phyloP scores from a whole-genome alignment of 306 rosid species.

The Glycyrrhiza uralensis region DNA sequence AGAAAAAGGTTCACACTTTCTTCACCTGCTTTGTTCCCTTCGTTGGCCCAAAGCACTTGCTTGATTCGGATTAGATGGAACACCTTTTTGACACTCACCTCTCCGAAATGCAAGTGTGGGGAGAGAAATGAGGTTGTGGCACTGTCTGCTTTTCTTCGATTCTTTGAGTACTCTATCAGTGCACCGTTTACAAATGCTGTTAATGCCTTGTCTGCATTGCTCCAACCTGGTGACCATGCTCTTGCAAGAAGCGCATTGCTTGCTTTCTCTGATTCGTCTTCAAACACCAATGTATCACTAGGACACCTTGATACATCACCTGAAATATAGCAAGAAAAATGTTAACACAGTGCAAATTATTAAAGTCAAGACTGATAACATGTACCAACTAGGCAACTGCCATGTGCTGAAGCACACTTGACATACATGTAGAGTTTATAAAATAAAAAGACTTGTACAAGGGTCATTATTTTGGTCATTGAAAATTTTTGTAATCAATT shows the following conservation, averaged over 20 bases:
- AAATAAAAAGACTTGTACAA: neutral
- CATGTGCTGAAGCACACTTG: neutral
- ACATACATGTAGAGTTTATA: too few relatives aligned
- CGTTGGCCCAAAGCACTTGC: slow-evolving; percentile 96
- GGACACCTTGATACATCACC: slow-evolving; percentile 78
- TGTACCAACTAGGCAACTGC: neutral
- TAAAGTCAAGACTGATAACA: neutral
- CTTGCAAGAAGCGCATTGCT: slow-evolving; percentile 97
- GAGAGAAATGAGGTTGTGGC: slow-evolving; percentile 94
- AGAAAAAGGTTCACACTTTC: slow-evolving; percentile 98
- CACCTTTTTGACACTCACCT: slow-evolving; percentile 88
- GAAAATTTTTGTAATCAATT: neutral
- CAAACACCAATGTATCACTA: slow-evolving; percentile 65
- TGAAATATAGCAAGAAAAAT: slow-evolving; percentile 25
- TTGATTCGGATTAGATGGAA: slow-evolving; percentile 92
- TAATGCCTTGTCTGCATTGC: slow-evolving; percentile 88
- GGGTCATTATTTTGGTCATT: neutral
- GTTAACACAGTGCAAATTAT: neutral
- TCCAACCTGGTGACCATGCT: slow-evolving; percentile 99
- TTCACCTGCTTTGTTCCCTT: slow-evolving; percentile 92
- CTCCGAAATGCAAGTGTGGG: slow-evolving; percentile 96
- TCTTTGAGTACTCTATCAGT: slow-evolving; percentile 69
- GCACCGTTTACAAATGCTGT: slow-evolving; percentile 87
- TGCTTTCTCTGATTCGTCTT: slow-evolving; percentile 92
- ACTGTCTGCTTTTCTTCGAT: slow-evolving; percentile 90